phyloP scores from a whole-genome alignment of 768 basidiomycete species.

The Podaxis sp. region DNA sequence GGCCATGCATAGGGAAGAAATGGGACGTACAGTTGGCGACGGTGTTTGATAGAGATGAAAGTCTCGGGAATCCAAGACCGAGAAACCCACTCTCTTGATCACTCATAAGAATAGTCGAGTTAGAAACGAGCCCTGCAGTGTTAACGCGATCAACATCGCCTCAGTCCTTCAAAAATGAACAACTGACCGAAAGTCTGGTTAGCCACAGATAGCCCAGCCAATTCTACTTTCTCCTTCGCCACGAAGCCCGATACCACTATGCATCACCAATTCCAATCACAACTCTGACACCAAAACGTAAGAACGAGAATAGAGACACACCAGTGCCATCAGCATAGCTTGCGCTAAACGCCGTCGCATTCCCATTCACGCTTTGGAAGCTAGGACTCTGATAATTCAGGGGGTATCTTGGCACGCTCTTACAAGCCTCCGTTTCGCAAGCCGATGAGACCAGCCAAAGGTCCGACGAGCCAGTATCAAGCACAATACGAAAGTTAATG shows the following conservation, averaged over 20 bases:
- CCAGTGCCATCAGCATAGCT: slow-evolving; percentile 71
- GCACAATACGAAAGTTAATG: slow-evolving; percentile 64
- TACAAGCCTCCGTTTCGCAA: slow-evolving; percentile 58
- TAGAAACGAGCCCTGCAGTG: slow-evolving; percentile 53
- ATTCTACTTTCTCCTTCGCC: slow-evolving; percentile 59
- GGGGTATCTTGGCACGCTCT: slow-evolving; percentile 66
- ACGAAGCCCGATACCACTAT: slow-evolving; percentile 70
- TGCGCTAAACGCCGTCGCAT: slow-evolving; percentile 57
- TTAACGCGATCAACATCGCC: slow-evolving; percentile 12
- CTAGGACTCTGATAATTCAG: slow-evolving; percentile 65
- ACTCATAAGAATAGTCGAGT: slow-evolving; percentile 60
- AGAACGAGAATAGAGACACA: slow-evolving; percentile 33
- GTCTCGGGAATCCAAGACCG: slow-evolving; percentile 74
- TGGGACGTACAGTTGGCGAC: slow-evolving; percentile 44
- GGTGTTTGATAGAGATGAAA: slow-evolving; percentile 55
- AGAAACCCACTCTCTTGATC: slow-evolving; percentile 71
- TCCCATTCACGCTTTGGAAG: slow-evolving; percentile 59
- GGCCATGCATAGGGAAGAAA: not conserved
- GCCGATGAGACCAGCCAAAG: slow-evolving; percentile 69
- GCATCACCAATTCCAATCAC: not conserved
- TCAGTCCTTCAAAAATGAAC: not conserved
- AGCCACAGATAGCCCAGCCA: slow-evolving; percentile 59
- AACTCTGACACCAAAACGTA: not conserved
- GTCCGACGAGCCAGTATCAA: slow-evolving; percentile 77
- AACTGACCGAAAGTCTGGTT: slow-evolving; percentile 68